These are phyloP conservation scores for Blastobotrys serpentis DNA, from an alignment of 1,139 yeast genomes.

Conservation along the genomic window DNA sequence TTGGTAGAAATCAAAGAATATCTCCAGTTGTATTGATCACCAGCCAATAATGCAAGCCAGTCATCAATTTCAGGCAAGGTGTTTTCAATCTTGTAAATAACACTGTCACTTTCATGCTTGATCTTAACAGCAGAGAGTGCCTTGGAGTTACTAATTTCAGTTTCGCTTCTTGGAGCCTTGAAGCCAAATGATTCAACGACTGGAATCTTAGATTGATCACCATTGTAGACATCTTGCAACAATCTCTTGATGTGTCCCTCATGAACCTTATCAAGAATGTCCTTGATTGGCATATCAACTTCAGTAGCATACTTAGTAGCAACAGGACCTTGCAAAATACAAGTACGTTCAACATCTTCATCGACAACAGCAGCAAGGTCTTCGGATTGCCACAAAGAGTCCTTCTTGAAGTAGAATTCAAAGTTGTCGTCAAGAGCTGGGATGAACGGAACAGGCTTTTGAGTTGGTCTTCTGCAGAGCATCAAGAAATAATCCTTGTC, in stretches of 20 bases:
- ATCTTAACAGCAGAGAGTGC: conserved; percentile 38
- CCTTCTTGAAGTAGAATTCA: conserved; percentile 96
- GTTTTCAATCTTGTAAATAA: conserved; percentile 49
- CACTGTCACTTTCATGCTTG: conserved; percentile 40
- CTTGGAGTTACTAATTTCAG: conserved; percentile 39
- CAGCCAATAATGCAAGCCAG: conserved; percentile 86
- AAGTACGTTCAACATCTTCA: conserved; percentile 95
- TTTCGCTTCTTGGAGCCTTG: conserved; percentile 42
- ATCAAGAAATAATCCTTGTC: conserved; percentile 91
- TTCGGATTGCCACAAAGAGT: conserved; percentile 98
- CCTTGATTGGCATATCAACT: conserved; percentile 90
- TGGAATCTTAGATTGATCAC: conserved; percentile 73
- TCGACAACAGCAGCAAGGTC: conserved; percentile 94
- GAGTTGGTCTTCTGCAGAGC: conserved; percentile 78
- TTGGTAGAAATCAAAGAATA: conserved; percentile 81
- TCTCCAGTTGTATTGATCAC: conserved; percentile 79
- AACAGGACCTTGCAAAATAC: conserved; percentile 98
- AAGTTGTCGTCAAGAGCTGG: conserved; percentile 93
- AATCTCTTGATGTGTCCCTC: conserved; percentile 81
- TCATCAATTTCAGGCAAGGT: conserved; percentile 41
- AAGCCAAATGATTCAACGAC: conserved; percentile 88
- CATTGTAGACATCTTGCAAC: conserved; percentile 65
- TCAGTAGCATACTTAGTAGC: conserved; percentile 89
- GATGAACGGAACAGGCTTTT: conserved; percentile 97
- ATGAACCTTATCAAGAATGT: conserved; percentile 83